Percentiles rank a stretch among this genome's conserved stretches.
These are phyloP conservation scores for Fusarium pseudocircinatum DNA, from an alignment of 2,329 filamentous ascomycete genomes.

Conservation along the genomic window DNA sequence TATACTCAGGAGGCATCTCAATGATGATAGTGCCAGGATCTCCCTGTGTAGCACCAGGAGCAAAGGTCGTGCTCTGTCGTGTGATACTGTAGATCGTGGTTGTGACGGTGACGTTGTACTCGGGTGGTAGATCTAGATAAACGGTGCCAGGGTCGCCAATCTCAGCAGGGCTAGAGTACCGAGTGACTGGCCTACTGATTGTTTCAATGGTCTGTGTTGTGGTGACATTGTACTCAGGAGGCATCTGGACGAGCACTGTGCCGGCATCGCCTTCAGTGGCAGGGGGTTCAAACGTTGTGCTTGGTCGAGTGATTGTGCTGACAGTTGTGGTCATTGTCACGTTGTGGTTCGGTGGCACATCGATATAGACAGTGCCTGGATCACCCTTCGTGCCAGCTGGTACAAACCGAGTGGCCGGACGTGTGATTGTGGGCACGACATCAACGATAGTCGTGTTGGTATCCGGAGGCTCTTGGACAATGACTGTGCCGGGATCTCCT, in stretches of 20 bases:
- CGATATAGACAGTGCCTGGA: slow-evolving; percentile 19
- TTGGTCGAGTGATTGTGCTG: slow-evolving; percentile 20
- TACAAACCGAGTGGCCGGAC: slow-evolving; percentile 3
- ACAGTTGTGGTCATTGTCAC: slow-evolving; percentile 19
- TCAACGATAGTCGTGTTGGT: slow-evolving; percentile 20
- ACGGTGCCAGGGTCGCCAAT: slow-evolving; percentile 19
- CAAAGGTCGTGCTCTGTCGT: background rate
- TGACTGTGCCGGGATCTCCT: slow-evolving; percentile 22
- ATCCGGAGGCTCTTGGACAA: slow-evolving; percentile 17
- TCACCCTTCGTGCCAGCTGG: slow-evolving; percentile 9
- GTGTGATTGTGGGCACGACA: slow-evolving; percentile 7
- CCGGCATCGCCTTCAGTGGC: slow-evolving; percentile 21
- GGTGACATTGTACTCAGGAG: slow-evolving; percentile 19
- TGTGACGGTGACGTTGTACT: slow-evolving; percentile 26
- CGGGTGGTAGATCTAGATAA: slow-evolving; percentile 11
- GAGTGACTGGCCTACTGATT: slow-evolving; percentile 9
- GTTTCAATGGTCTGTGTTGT: slow-evolving; percentile 8
- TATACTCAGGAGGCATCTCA: slow-evolving; percentile 5
- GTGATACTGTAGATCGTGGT: slow-evolving; percentile 7
- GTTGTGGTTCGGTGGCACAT: slow-evolving; percentile 17
- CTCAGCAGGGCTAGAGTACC: slow-evolving; percentile 2
- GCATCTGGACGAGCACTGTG: slow-evolving; percentile 15
- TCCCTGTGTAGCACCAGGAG: slow-evolving; percentile 2
- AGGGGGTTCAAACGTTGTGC: slow-evolving; percentile 10
- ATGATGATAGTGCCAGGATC: slow-evolving; percentile 15